These are phyloP conservation scores for Begonia fuchsioides DNA, from an alignment of 306 rosid genomes.

Conservation along the genomic window DNA sequence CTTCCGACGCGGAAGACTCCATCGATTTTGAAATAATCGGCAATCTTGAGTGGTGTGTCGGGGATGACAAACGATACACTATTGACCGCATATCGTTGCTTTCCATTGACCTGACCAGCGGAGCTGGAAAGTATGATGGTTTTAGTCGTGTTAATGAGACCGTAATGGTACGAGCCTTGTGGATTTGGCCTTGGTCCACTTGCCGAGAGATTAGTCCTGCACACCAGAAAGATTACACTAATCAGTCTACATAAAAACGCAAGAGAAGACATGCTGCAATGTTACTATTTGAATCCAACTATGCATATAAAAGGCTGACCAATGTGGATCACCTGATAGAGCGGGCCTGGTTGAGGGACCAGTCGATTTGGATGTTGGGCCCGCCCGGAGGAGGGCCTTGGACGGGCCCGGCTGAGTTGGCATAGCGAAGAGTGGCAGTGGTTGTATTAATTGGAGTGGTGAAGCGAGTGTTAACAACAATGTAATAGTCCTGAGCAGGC, in stretches of 20 bases:
- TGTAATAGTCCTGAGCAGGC: slow-evolving; percentile 50
- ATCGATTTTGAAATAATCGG: slow-evolving; percentile 63
- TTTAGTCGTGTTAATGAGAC: slow-evolving; percentile 52
- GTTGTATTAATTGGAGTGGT: slow-evolving; percentile 41
- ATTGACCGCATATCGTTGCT: slow-evolving; percentile 72
- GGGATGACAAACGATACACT: slow-evolving; percentile 58
- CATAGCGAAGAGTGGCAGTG: slow-evolving; percentile 52
- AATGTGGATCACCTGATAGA: slow-evolving; percentile 41
- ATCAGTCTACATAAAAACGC: slow-evolving; percentile 1
- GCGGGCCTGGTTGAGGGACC: slow-evolving; percentile 76
- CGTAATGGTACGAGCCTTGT: slow-evolving; percentile 84
- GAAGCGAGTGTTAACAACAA: slow-evolving; percentile 59
- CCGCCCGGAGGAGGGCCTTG: slow-evolving; percentile 62
- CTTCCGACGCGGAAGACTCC: slow-evolving; percentile 61
- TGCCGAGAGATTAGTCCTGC: slow-evolving; percentile 73
- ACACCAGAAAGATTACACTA: background rate
- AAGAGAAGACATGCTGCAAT: background rate
- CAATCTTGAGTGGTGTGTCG: slow-evolving; percentile 82
- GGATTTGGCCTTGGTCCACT: slow-evolving; percentile 96
- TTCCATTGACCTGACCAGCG: slow-evolving; percentile 54
- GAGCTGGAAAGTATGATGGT: slow-evolving; percentile 49
- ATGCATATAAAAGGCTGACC: background rate
- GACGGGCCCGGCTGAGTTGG: slow-evolving; percentile 42
- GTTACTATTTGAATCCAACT: background rate
- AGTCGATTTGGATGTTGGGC: slow-evolving; percentile 49